phyloP scores from a whole-genome alignment of 805 yeast species.

The Ogataea trehaloabstinens region DNA sequence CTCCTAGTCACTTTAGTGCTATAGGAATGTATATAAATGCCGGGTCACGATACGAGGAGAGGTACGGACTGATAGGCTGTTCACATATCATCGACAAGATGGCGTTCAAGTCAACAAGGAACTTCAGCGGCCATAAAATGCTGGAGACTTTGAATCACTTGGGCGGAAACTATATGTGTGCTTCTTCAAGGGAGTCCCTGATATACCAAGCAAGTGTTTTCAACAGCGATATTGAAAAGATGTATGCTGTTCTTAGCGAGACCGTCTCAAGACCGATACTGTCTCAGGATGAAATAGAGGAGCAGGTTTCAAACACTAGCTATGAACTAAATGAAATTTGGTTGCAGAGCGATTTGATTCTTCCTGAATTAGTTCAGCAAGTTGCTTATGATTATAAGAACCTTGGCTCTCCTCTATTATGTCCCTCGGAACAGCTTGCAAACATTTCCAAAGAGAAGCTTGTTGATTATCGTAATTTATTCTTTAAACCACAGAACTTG shows the following conservation, averaged over 20 bases:
- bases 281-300: conserved; percentile 66
- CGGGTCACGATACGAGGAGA: conserved; percentile 81
- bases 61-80: conserved; percentile 57
- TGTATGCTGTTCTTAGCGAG: conserved; percentile 74
- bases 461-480: conserved; percentile 53
- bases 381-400: conserved; percentile 74
- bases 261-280: conserved; percentile 73
- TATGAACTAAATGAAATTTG: conserved; percentile 84
- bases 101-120: conserved; percentile 73
- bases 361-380: conserved; percentile 88
- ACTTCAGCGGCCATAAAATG: conserved; percentile 64
- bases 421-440: conserved; percentile 69
- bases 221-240: conserved; percentile 75
- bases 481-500: conserved; percentile 75
- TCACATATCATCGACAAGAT: conserved; percentile 83
- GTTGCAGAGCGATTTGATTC: conserved; percentile 75
- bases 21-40: conserved; percentile 87
- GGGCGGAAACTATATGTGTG: conserved; percentile 94
- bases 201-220: conserved; percentile 94
- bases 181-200: conserved; percentile 87
- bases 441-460: conserved; percentile 52
- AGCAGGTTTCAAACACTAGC: conserved; percentile 67
- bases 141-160: conserved; percentile 68
- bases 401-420: conserved; percentile 81
- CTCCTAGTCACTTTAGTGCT: conserved; percentile 90